Base-by-base conservation (phyloP, 305 asterid genomes). In the Ajuga reptans region DNA sequence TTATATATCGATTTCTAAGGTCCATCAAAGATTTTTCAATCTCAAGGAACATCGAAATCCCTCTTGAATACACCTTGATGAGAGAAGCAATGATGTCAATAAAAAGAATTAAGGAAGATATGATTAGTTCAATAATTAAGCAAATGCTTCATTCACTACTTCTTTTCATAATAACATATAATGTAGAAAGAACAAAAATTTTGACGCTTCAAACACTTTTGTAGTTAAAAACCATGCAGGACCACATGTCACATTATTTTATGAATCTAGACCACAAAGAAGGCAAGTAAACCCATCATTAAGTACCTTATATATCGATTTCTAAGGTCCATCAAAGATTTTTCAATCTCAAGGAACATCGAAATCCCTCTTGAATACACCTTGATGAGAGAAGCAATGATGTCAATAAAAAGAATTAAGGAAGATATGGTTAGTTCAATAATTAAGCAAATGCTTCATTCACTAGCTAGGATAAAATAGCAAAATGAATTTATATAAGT, bases 291-390 rank as follows among this genome's bases (percentile, higher is more conserved):
- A 58, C 2, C 43, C 47, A 41, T 24, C 41, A 52, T n/a, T n/a
- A n/a, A n/a, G n/a, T n/a, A 50, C 56, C 15, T 62, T 71, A n/a
- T n/a, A 77, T 79, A 87, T 69, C 82, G 83, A 71, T 81, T 68
- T 58, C 73, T 73, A 9, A 92, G 70, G 72, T 81, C 85, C 86
- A 82, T 78, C 83, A 93, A 77, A 68, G 87, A 79, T 16, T 86
- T 87, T 75, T 86, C 92, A 33, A 93, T 78, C 72, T 91, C 95
- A 65, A 42, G 65, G 80, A 90, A 93, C 89, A 90, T 77, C 46
- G 70, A 76, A 47, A 79, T 83, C 81, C 96, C 98, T 73, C 78
- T 83, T 68, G 1, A 27, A 68, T 80, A 73, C 60, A 90, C 91
- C 99, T 93, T 72, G 50, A 49, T 53, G 66, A 60, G 64, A 63